Evolutionary conservation across 2,329 filamentous ascomycete species (phyloP).

Genomic region (Aspergillus glaucus): DNA sequence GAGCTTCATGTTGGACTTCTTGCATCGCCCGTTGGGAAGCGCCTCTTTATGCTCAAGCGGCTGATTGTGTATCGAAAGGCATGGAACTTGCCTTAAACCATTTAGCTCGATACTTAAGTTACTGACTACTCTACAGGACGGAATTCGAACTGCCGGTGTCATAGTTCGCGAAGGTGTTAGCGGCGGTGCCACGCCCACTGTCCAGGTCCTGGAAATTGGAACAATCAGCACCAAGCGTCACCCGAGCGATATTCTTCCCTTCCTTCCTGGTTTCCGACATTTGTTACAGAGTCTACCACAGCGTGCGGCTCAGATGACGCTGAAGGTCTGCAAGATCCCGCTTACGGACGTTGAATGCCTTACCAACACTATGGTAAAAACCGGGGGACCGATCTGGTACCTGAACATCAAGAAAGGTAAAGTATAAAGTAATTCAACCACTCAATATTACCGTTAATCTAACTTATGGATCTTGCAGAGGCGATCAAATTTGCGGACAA

Average conservation of each 20-base stretch:
- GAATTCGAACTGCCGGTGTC: constrained; percentile 74
- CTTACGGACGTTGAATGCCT: constrained; percentile 78
- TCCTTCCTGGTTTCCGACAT: constrained; percentile 63
- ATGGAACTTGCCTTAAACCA: constrained; percentile 5
- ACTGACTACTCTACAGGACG: constrained; percentile 50
- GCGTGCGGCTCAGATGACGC: constrained; percentile 59
- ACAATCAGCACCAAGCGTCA: constrained; percentile 63
- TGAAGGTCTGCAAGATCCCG: constrained; percentile 63
- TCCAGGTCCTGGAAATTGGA: constrained; percentile 74
- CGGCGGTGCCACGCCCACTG: constrained; percentile 58
- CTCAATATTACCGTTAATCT: not conserved
- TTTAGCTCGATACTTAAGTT: not conserved
- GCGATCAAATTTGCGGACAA: constrained; percentile 57
- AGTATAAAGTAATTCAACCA: constrained; percentile 15
- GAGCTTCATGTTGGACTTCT: constrained; percentile 73
- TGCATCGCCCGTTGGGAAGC: constrained; percentile 72
- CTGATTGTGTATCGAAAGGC: constrained; percentile 73
- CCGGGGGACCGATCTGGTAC: constrained; percentile 43
- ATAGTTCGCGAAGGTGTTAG: constrained; percentile 69
- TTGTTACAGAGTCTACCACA: constrained; percentile 63
- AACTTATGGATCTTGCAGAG: constrained; percentile 32
- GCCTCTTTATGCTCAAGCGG: constrained; percentile 68
- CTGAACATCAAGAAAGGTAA: constrained; percentile 47
- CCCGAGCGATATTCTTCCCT: constrained; percentile 80
- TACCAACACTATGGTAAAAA: constrained; percentile 59